Evolutionary conservation across 768 basidiomycete genomes (phyloP), one percentile per base, ranked within the genome.

Genomic region (Boletus rubescentipes): DNA sequence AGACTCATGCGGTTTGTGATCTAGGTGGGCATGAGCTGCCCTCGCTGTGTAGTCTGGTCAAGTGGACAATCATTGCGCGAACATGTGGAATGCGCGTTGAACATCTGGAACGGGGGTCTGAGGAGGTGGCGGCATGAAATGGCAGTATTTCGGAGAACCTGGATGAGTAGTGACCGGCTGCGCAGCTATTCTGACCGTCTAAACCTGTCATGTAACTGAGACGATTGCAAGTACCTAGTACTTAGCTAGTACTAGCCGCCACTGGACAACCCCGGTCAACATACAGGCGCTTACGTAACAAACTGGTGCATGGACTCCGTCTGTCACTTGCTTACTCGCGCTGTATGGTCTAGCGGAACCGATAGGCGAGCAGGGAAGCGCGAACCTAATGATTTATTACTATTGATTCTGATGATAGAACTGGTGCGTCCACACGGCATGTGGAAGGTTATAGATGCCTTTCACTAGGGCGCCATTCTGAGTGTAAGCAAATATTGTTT

Each of bases 1-100:
- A 45, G 36, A 50, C 35, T 48, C 56, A 49, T 68, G 64, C 47
- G 43, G 53, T 51, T 51, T 51, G 49, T 50, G 53, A 69, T 64
- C 54, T 53, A 55, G 43, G 60, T 49, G 58, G 51, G 45, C 58
- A 64, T 60, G 65, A 59, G 52, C 50, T 44, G 30, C 67, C 64
- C 58, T 62, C 65, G 54, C 58, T 48, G 60, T 55, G 59, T 52
- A 65, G 65, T 50, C 54, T 54, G 44, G 67, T 64, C 60, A 46
- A 60, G 57, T 53, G 54, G 65, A 60, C 58, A 51, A 51, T 66
- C 52, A 48, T 68, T 61, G 66, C 58, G 57, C 49, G 63, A 60
- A 68, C 67, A 70, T 72, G 68, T 68, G 68, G 68, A 61, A 45
- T 62, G 60, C 61, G 68, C 70, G 51, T 70, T 68, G 68, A 58